Evolutionary conservation across 2,329 filamentous ascomycete genomes (phyloP).

Genomic region (Monosporascus sp.): DNA sequence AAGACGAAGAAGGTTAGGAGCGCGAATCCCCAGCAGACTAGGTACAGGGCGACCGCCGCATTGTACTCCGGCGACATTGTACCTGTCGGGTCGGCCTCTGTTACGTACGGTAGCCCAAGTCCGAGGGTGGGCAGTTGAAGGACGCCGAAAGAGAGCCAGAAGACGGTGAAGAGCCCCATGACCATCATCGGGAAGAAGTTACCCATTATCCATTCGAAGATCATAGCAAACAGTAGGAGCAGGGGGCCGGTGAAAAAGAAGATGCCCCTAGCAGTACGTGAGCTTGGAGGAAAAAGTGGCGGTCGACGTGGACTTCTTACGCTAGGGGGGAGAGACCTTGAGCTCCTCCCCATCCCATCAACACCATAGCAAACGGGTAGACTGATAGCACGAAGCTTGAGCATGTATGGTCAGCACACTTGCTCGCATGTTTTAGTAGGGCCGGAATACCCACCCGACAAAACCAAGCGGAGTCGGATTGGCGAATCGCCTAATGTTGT

Average conservation of each 20-base stretch:
- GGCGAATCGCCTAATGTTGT: slow-evolving; percentile 31
- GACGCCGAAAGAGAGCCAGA: slow-evolving; percentile 3
- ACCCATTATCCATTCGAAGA: slow-evolving; percentile 4
- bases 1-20: slow-evolving; percentile 4
- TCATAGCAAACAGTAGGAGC: slow-evolving; percentile 1
- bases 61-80: slow-evolving; percentile 1
- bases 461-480: slow-evolving; percentile 33
- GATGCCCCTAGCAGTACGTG: slow-evolving; percentile 22
- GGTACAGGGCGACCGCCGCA: slow-evolving; percentile 1
- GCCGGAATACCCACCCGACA: slow-evolving; percentile 23
- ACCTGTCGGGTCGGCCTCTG: neutral
- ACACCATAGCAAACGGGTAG: slow-evolving; percentile 29
- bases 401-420: slow-evolving; percentile 1
- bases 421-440: neutral
- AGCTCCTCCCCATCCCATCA: slow-evolving; percentile 33
- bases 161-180: slow-evolving; percentile 2
- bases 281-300: neutral
- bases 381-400: slow-evolving; percentile 32
- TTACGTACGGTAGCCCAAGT: neutral
- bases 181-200: slow-evolving; percentile 5
- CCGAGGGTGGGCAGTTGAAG: neutral
- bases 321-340: slow-evolving; percentile 26
- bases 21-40: slow-evolving; percentile 1
- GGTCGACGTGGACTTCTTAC: slow-evolving; percentile 14
- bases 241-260: slow-evolving; percentile 26